phyloP scores from a whole-genome alignment of 345 rosid species.

The Streptanthus diversifolius region DNA sequence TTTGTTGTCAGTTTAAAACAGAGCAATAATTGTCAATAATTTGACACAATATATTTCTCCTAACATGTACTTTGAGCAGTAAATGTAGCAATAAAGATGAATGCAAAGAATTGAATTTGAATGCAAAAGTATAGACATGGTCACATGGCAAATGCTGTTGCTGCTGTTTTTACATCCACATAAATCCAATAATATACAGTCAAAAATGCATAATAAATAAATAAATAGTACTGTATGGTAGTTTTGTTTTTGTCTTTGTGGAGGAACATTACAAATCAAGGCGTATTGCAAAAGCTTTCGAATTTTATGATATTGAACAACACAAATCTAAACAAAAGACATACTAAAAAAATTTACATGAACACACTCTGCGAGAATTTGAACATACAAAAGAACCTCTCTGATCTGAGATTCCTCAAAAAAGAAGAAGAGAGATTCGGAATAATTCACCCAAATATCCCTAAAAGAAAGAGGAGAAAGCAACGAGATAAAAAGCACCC shows the following conservation, averaged over 20 bases:
- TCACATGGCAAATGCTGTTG: not conserved
- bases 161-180: not conserved
- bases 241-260: not conserved
- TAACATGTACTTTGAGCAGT: too few relatives aligned
- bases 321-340: not conserved
- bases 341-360: slow-evolving; percentile 10
- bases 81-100: too few relatives aligned
- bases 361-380: not conserved
- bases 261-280: not conserved
- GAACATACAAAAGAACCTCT: slow-evolving; percentile 6
- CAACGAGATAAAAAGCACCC: slow-evolving; percentile 24
- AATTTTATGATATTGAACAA: not conserved
- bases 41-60: too few relatives aligned
- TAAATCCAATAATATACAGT: not conserved
- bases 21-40: too few relatives aligned
- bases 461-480: slow-evolving; percentile 20
- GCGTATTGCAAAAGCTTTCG: not conserved
- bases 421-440: not conserved
- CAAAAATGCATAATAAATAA: not conserved
- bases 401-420: slow-evolving; percentile 21
- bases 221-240: not conserved
- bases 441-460: not conserved
- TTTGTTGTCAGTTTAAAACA: too few relatives aligned
- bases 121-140: not conserved
- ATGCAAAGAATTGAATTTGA: too few relatives aligned